These are phyloP conservation scores for Thyridium curvatum DNA, from an alignment of 2,329 filamentous ascomycete species.

Conservation along the genomic window DNA sequence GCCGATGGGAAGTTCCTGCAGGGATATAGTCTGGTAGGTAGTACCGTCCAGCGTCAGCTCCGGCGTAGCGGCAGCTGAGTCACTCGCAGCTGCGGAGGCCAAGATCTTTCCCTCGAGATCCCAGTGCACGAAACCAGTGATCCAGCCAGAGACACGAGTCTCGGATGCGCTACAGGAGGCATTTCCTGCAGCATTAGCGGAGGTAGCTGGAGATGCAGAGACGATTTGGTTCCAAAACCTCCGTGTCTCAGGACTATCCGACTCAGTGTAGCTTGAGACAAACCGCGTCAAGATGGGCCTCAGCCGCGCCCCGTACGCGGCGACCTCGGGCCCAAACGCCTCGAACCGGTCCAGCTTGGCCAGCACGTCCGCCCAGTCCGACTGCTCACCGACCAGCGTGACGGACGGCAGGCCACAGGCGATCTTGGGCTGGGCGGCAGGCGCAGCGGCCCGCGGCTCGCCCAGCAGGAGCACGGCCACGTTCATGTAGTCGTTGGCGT, in stretches of 20 bases:
- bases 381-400: conserved; percentile 28
- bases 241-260: conserved; percentile 20
- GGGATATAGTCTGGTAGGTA: conserved; percentile 18
- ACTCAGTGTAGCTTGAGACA: conserved; percentile 34
- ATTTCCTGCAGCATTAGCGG: conserved; percentile 17
- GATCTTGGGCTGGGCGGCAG: conserved; percentile 8
- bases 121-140: conserved; percentile 42
- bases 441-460: no score
- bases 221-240: conserved; percentile 39
- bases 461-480: conserved; percentile 39
- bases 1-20: conserved; percentile 24
- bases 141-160: conserved; percentile 38
- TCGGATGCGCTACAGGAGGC: conserved; percentile 22
- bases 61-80: not conserved
- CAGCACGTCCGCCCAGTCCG: conserved; percentile 34
- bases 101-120: conserved; percentile 21
- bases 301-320: conserved; percentile 29
- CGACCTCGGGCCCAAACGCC: conserved; percentile 36
- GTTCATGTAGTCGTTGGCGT: conserved; percentile 27
- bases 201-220: conserved; percentile 4
- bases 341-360: conserved; percentile 33
- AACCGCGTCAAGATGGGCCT: conserved; percentile 37
- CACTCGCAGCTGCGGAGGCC: conserved; percentile 2
- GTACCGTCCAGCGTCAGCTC: conserved; percentile 11
- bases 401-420: conserved; percentile 36